phyloP scores from a whole-genome alignment of 2,329 filamentous ascomycete species.

The Exophiala aquamarina region DNA sequence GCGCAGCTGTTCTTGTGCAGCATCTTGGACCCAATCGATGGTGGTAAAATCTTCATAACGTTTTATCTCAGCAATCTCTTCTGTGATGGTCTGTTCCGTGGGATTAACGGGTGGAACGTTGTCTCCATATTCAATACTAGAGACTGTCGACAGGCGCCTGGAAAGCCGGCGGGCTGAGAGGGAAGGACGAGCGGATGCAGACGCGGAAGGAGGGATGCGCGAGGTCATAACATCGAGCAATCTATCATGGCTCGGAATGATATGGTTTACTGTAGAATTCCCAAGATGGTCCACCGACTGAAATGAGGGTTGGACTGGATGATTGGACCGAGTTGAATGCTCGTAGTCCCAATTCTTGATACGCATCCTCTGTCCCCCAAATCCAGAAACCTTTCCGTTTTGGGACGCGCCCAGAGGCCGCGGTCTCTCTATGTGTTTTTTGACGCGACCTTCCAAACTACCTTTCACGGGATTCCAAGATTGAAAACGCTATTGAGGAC shows the following conservation, averaged over 20 bases:
- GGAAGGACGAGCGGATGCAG: constrained; percentile 51
- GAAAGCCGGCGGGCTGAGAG: constrained; percentile 50
- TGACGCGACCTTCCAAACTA: constrained; percentile 12
- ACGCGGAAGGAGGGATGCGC: constrained; percentile 52
- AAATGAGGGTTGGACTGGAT: neutral
- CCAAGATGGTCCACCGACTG: neutral
- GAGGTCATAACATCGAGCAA: constrained; percentile 47
- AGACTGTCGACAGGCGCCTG: constrained; percentile 67
- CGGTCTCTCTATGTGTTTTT: constrained; percentile 5
- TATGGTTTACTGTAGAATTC: neutral
- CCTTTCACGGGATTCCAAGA: neutral
- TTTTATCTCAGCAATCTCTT: constrained; percentile 97
- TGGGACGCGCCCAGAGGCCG: constrained; percentile 18
- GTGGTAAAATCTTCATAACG: constrained; percentile 99
- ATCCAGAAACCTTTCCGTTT: constrained; percentile 21
- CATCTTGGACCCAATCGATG: constrained; percentile 96
- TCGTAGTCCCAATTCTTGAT: constrained; percentile 1
- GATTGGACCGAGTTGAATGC: neutral
- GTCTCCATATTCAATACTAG: constrained; percentile 62
- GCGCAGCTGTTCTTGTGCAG: constrained; percentile 81
- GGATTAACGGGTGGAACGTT: constrained; percentile 50
- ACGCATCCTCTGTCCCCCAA: neutral
- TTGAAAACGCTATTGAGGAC: neutral
- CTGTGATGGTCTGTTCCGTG: constrained; percentile 73
- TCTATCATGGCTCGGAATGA: constrained; percentile 15